These are phyloP conservation scores for Orbilia blumenaviensis DNA, from an alignment of 2,329 filamentous ascomycete species.

Conservation along the genomic window DNA sequence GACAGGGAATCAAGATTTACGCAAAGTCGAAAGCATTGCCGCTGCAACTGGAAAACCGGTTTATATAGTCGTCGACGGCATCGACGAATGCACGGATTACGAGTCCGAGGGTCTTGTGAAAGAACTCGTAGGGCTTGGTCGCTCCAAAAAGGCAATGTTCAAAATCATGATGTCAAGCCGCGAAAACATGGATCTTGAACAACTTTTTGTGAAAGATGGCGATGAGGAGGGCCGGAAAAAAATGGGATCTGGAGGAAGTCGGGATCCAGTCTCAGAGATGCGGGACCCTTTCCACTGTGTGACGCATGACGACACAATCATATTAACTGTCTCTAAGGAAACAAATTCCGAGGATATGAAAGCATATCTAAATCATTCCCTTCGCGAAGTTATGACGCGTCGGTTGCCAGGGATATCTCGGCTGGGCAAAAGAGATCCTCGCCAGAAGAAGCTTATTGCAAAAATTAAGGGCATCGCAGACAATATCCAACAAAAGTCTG, in stretches of 20 bases:
- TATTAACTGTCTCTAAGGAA: slow-evolving; percentile 34
- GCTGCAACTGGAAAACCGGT: slow-evolving; percentile 1
- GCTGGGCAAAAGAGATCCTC: neutral
- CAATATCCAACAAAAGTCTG: slow-evolving; percentile 19
- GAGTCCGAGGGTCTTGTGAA: neutral
- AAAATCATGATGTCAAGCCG: slow-evolving; percentile 32
- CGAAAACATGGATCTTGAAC: slow-evolving; percentile 13
- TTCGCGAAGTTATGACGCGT: neutral
- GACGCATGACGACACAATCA: slow-evolving; percentile 11
- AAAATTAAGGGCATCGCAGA: slow-evolving; percentile 27
- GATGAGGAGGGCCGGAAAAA: neutral
- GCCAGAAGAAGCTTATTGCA: neutral
- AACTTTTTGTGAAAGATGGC: neutral
- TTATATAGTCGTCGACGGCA: slow-evolving; percentile 31
- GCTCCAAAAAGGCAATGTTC: slow-evolving; percentile 26
- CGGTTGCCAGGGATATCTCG: neutral
- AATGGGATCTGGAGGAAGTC: neutral
- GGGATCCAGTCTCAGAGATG: neutral
- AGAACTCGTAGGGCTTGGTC: slow-evolving; percentile 13
- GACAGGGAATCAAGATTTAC: neutral
- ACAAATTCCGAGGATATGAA: slow-evolving; percentile 44
- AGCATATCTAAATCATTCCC: slow-evolving; percentile 15
- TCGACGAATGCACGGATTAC: slow-evolving; percentile 36
- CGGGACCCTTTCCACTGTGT: neutral
- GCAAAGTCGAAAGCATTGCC: slow-evolving; percentile 2